Base-by-base conservation (phyloP, 257 asterid genomes). In the Jacaranda copaia region DNA sequence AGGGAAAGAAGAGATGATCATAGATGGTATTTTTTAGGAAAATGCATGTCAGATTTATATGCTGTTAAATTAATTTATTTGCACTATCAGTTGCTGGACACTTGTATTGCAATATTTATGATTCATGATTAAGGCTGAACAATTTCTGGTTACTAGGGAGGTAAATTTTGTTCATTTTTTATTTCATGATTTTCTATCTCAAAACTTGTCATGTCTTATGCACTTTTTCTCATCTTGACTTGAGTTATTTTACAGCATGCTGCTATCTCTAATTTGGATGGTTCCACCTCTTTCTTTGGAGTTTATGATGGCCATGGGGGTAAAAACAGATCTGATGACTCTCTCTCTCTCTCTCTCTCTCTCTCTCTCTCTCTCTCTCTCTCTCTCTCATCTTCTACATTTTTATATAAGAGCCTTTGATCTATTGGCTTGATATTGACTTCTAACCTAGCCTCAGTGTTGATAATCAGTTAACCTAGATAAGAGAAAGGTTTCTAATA, bases 281-380 rank as follows among this genome's bases (percentile, higher is more conserved):
- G 78, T 72, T 84, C 92, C 60, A 88, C 97, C 39, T 89, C 99
- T 76, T 91, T 90, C 82, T 96, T 96, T 86, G 98, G 96, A 82
- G 99, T 96, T 80, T 96, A 93, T 87, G 99, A 96, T 89, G 99
- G 99, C 76, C 99, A 96, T 86, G 99, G 99, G 84, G 99, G 99
- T 93, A 88, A 88, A 48, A 25, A 71, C 86, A 66, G 48, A 70
- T 80, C 75, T 70, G 20, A 42, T 58, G 62, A 51, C 75, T 68
- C 55, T 74, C 59, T 69, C n/a, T n/a, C n/a, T n/a, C n/a, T n/a
- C n/a, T n/a, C n/a, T n/a, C n/a, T 49, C 20, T 65, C 19, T 51
- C 49, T 72, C 76, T 56, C 60, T 67, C 52, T 62, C 66, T 77
- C 52, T 45, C 59, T 39, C 73, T 62, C 60, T 48, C 40, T 59